Percentiles rank a stretch among this genome's conserved stretches.
phyloP scores from a whole-genome alignment of 164 flowering plant genomes.

The Kalanchoe fedtschenkoi region DNA sequence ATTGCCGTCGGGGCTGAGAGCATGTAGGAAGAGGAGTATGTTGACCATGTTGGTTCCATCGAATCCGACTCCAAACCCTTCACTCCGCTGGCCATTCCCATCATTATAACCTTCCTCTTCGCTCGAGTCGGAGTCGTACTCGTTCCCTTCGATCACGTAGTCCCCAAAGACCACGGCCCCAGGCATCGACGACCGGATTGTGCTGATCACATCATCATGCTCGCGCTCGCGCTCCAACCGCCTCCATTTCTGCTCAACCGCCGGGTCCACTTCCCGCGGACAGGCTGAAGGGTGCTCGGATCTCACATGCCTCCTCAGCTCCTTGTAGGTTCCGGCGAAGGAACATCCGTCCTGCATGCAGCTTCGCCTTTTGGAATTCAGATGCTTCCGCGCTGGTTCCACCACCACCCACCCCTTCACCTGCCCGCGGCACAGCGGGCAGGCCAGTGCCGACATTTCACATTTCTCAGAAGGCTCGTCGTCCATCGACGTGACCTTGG shows the following conservation, averaged over 20 bases:
- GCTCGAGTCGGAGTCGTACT: constrained; percentile 16
- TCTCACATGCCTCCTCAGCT: constrained; percentile 39
- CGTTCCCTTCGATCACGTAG: constrained; percentile 33
- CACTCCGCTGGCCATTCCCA: not conserved
- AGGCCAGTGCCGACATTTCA: constrained; percentile 27
- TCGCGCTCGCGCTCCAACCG: constrained; percentile 34
- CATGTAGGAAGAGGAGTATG: not conserved
- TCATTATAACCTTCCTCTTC: constrained; percentile 11
- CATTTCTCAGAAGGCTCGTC: constrained; percentile 14
- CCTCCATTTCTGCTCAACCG: constrained; percentile 35
- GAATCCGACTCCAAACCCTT: not conserved
- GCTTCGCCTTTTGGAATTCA: constrained; percentile 32
- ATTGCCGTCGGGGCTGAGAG: not conserved
- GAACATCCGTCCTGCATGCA: constrained; percentile 41
- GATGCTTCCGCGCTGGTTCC: constrained; percentile 37
- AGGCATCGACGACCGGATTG: constrained; percentile 36
- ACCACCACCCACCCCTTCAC: constrained; percentile 54
- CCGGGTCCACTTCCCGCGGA: constrained; percentile 39
- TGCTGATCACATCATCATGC: constrained; percentile 37
- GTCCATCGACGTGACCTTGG: constrained; percentile 14
- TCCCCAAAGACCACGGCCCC: constrained; percentile 44
- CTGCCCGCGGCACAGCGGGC: constrained; percentile 53
- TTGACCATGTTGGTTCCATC: constrained; percentile 1
- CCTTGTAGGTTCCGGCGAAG: constrained; percentile 36
- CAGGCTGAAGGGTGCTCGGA: constrained; percentile 32